Percentiles rank a stretch among this genome's conserved stretches.
Conservation (phyloP, 2,329 filamentous ascomycete species). For the Penicillium sclerotigenum region DNA sequence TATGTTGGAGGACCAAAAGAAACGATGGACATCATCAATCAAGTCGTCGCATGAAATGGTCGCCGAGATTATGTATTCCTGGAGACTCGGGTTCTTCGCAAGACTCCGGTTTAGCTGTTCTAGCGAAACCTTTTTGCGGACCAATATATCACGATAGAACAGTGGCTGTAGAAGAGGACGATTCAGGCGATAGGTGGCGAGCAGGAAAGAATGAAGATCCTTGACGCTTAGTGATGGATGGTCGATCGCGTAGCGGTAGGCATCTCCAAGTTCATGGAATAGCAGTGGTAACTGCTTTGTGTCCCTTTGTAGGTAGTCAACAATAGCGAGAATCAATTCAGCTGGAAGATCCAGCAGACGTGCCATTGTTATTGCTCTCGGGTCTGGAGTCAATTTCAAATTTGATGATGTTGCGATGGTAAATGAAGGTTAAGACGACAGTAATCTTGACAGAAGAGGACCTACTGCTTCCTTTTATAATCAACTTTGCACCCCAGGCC, state of each 20-base stretch:
- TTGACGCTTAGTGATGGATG: not conserved
- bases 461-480: no score
- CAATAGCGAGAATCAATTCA: slow-evolving; percentile 6
- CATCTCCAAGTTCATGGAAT: slow-evolving; percentile 1
- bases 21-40: not conserved
- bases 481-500: not conserved
- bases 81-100: not conserved
- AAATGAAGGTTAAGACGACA: not conserved
- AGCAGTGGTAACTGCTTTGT: not conserved
- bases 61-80: slow-evolving; percentile 4
- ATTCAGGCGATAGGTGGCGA: not conserved
- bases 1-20: slow-evolving; percentile 6
- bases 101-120: slow-evolving; percentile 4
- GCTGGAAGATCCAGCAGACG: slow-evolving; percentile 7
- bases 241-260: not conserved
- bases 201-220: slow-evolving; percentile 6
- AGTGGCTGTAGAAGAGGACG: not conserved
- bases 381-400: not conserved
- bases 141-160: slow-evolving; percentile 9
- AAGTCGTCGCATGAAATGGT: not conserved
- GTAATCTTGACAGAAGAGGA: not conserved
- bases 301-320: slow-evolving; percentile 5
- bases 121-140: not conserved
- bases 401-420: no score
- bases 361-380: slow-evolving; percentile 1